Base-by-base conservation (phyloP, 306 rosid genomes). In the Cyclanthera cordifolia region DNA sequence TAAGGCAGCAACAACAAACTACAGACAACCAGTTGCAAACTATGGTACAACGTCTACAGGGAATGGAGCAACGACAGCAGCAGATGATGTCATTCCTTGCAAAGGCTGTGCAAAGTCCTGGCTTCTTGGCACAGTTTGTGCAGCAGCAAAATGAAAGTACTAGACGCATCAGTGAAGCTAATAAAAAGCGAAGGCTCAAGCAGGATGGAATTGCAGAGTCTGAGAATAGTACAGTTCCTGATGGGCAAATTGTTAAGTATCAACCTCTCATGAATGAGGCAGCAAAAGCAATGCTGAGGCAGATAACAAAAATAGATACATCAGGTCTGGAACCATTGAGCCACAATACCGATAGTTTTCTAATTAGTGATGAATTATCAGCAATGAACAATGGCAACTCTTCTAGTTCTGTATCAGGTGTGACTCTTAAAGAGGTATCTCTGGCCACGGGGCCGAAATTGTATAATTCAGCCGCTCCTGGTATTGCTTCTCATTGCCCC, bases 31-130 rank as follows among this genome's bases (percentile, higher is more conserved):
- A 90, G 84, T 78, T 93, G 79, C 99, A 93, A 79, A 19, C 94
- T 64, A 90, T 90, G 96, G 91, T 85, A 73, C 94, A 90, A 76
- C 95, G 91, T 74, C 88, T 93, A 72, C 99, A 88, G 65, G 96
- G 99, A 45, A 93, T 93, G 99, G 99, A 93, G 78, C 99, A 90
- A 71, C 78, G 99, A 51, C 99, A 93, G 65, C 96, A 90, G 75
- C 96, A 93, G 76, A 90, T 93, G 96, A 90, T 93, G 96, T 90
- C 99, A 56, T 93, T 93, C 76, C 90, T 93, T 63, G 99, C 99
- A 15, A 93, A 90, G 82, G 99, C 96, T 39, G 87, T 90, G 64
- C 96, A 90, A 79, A 90, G 99, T 82, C 96, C 99, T 73, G 85
- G 96, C 67, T 93, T 93, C 74, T 82, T 93, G 74, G 87, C 95